Conservation (phyloP, 2,329 filamentous ascomycete species). For the Macrophomina tecta region DNA sequence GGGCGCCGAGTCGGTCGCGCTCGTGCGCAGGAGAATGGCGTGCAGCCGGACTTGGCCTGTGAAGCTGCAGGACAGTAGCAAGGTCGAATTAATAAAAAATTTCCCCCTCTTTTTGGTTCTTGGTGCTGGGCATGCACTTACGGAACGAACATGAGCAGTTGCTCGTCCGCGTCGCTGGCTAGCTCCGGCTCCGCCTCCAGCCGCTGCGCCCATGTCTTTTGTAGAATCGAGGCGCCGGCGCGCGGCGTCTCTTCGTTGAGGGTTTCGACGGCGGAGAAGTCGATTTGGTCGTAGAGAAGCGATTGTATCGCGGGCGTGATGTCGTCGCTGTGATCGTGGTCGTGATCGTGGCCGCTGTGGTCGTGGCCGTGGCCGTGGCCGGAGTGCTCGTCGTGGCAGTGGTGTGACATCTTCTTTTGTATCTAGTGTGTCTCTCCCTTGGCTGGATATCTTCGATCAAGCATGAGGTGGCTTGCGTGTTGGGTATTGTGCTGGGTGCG, state of each 20-base stretch:
- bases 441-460: not conserved
- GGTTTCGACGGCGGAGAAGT: constrained; percentile 83
- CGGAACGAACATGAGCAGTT: constrained; percentile 92
- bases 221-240: constrained; percentile 75
- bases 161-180: constrained; percentile 86
- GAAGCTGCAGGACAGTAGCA: constrained; percentile 64
- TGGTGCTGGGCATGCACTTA: constrained; percentile 45
- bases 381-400: constrained; percentile 52
- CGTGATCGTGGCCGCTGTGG: constrained; percentile 56
- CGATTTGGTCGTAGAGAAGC: constrained; percentile 89
- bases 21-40: constrained; percentile 83
- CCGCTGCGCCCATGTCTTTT: constrained; percentile 91
- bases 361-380: constrained; percentile 56
- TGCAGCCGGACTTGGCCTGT: constrained; percentile 93
- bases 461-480: too few species aligned
- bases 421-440: not conserved
- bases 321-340: constrained; percentile 90
- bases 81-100: not conserved
- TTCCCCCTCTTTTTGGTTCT: too few species aligned
- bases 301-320: constrained; percentile 89
- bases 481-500: not conserved
- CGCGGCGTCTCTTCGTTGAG: constrained; percentile 78
- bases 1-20: constrained; percentile 72
- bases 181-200: constrained; percentile 75
- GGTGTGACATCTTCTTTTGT: constrained; percentile 30